These are phyloP conservation scores for Solanum sitiens DNA, from an alignment of 257 asterid genomes.

Conservation along the genomic window DNA sequence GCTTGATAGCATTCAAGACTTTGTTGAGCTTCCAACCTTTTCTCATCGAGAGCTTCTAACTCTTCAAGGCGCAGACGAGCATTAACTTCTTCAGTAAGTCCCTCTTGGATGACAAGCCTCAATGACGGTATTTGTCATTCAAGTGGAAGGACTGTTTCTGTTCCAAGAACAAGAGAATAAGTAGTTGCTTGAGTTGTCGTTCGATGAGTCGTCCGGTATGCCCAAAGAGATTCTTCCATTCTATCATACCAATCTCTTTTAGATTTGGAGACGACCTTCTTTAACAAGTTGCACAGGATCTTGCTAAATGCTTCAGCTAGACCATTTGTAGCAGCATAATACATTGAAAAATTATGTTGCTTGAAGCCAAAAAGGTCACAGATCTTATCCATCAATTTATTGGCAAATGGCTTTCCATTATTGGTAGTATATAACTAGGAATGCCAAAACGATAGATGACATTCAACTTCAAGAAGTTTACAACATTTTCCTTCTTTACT, in stretches of 20 bases:
- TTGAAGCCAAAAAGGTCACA: not conserved
- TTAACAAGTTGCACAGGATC: not conserved
- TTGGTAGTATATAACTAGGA: not conserved
- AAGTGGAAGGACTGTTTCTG: not conserved
- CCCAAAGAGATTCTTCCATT: not conserved
- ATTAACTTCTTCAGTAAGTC: not conserved
- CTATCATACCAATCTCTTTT: not conserved
- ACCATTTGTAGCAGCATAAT: not conserved
- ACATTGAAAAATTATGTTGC: not conserved
- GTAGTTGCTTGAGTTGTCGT: not conserved
- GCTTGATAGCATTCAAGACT: not conserved
- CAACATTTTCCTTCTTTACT: not conserved
- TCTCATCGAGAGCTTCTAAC: not conserved
- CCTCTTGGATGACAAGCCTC: not conserved
- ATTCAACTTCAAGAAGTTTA: not conserved
- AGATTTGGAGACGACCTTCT: not conserved
- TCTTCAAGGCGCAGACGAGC: not conserved
- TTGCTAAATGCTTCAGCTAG: not conserved
- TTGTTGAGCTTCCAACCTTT: not conserved
- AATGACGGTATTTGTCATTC: not conserved
- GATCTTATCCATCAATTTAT: not conserved
- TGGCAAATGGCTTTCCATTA: not conserved
- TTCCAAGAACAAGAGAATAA: not conserved
- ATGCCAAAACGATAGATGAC: not conserved
- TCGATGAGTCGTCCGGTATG: not conserved